Conservation (phyloP, 2,329 filamentous ascomycete species). For the Calonectria fujianensis region DNA sequence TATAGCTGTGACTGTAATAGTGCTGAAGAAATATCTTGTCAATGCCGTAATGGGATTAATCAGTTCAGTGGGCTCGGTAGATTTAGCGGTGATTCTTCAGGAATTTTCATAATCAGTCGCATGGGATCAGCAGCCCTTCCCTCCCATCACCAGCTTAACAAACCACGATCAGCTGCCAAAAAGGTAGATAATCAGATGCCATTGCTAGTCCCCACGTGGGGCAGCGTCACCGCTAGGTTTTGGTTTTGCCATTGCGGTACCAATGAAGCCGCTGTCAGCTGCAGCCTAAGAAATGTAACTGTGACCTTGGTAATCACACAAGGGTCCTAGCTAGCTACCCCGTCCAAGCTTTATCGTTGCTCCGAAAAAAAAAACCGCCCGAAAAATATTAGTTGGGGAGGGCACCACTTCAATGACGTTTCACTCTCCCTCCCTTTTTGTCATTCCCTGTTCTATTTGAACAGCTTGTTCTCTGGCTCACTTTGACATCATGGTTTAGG, state of each 20-base stretch:
- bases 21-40: not conserved
- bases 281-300: not conserved
- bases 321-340: conserved; percentile 8
- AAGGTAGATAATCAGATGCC: conserved; percentile 17
- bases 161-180: conserved; percentile 20
- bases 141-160: not conserved
- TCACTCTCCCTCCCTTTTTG: not conserved
- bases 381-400: conserved; percentile 12
- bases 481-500: conserved; percentile 28
- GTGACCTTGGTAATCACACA: not conserved
- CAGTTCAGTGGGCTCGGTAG: not conserved
- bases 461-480: not conserved
- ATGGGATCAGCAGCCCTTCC: not conserved
- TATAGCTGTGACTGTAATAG: not conserved
- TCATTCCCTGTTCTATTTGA: not conserved
- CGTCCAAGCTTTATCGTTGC: not conserved
- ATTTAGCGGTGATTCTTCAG: not conserved
- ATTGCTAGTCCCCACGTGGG: conserved; percentile 36
- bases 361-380: not conserved
- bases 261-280: not conserved
- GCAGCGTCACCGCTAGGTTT: conserved; percentile 23
- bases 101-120: not conserved
- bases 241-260: not conserved
- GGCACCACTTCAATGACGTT: conserved; percentile 8
- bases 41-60: not conserved